Conservation (phyloP, 257 asterid genomes). For the Rhazya stricta region DNA sequence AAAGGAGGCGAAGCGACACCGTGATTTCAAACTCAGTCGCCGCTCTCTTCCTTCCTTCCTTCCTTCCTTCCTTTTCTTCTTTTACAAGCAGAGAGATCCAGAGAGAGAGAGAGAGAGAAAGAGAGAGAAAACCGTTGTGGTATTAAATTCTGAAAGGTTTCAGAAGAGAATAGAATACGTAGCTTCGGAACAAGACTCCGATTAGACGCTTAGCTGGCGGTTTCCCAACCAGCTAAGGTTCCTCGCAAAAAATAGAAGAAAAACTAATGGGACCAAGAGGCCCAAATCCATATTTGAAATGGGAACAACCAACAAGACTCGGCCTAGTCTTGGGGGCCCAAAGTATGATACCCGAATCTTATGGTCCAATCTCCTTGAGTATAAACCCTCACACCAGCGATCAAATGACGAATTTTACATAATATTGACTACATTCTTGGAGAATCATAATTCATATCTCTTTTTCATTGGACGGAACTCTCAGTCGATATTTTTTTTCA, state of each 20-base stretch:
- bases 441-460: too few relatives aligned
- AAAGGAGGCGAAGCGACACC: background rate
- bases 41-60: background rate
- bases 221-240: background rate
- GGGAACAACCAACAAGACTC: background rate
- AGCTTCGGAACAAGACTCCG: background rate
- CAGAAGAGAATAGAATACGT: background rate
- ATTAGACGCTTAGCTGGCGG: conserved; percentile 1
- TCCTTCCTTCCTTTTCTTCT: background rate
- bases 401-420: too few relatives aligned
- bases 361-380: background rate
- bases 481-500: too few relatives aligned
- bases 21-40: conserved; percentile 2
- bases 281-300: background rate
- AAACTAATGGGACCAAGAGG: background rate
- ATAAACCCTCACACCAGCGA: too few relatives aligned
- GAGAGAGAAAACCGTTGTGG: background rate
- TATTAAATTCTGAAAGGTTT: background rate
- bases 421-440: too few relatives aligned
- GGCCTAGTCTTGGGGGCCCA: background rate
- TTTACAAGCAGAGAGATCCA: background rate
- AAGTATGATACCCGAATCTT: too few relatives aligned
- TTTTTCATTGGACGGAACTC: too few relatives aligned
- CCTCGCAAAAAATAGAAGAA: background rate
- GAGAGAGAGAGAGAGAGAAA: background rate